Base-by-base conservation (phyloP, 768 basidiomycete genomes). In the Porpolomopsis calyptriformis region DNA sequence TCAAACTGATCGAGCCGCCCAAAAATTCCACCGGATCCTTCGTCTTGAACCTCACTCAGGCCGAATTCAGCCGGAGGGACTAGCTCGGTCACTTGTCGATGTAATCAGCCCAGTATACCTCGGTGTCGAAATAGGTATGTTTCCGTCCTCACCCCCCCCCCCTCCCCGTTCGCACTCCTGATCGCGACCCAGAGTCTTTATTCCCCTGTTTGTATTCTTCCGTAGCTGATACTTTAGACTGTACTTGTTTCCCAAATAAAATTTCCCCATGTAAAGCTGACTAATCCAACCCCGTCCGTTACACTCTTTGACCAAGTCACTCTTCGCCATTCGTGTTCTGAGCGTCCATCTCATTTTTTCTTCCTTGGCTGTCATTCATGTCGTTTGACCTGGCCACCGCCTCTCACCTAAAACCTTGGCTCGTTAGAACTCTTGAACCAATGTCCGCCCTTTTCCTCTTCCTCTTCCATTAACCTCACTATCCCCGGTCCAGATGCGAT, bases 391-490 rank as follows among this genome's bases (percentile, higher is more conserved):
- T 76, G 38, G 64, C 77, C 45, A 80, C 80, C 8, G 70, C 72
- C 1, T 62, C 68, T 12, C 74, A 84, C 53, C 77, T 94, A 56
- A 89, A 85, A 58, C 77, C 82, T 53, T 97, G 91, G 92, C 80
- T 97, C 37, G 73, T 91, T 39, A 74, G 77, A 51, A 86, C 84
- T 0, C 77, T 97, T 34, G 91, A 91, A 62, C 92, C 92, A 51
- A 91, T 97, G 92, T 92, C 50, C 49, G 77, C 64, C 33, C 39
- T 48, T 42, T 43, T 49, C 22, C 20, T 43, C 53, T 40, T 49
- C 50, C 46, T 43, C 29, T n/a, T 10, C 39, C n/a, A 4, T 43
- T 26, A 35, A 51, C 44, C 70, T 57, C 46, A 47, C 58, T 41
- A 52, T 45, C 47, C 48, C 6, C 42, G 40, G 51, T 44, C 12